A percentile compares a stretch with the other conserved stretches of the same genome.
phyloP scores from a whole-genome alignment of 2,329 filamentous ascomycete species.

The Talaromyces sp. region DNA sequence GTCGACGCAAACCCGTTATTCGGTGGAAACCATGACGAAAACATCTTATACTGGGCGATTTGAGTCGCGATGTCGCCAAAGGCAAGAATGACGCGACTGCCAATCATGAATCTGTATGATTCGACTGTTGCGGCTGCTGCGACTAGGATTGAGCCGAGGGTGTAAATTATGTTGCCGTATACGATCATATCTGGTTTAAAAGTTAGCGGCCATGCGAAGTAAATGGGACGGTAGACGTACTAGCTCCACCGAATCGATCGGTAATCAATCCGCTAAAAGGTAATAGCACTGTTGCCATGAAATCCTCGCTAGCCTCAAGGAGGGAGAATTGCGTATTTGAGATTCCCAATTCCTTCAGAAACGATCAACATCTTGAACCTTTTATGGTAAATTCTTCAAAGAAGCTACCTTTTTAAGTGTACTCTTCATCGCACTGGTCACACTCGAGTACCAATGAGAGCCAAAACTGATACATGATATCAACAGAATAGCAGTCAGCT shows the following conservation, averaged over 20 bases:
- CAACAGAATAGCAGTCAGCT: slow-evolving; percentile 46
- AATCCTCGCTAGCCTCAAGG: slow-evolving; percentile 59
- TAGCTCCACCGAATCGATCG: slow-evolving; percentile 58
- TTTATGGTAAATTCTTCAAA: background rate
- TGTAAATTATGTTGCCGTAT: slow-evolving; percentile 61
- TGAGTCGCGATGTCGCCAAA: slow-evolving; percentile 64
- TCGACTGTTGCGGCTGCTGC: slow-evolving; percentile 57
- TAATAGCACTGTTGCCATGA: slow-evolving; percentile 59
- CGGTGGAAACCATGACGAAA: slow-evolving; percentile 63
- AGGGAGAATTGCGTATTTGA: slow-evolving; percentile 59
- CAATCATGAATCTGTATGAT: slow-evolving; percentile 60
- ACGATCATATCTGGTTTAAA: slow-evolving; percentile 48
- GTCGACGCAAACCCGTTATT: slow-evolving; percentile 62
- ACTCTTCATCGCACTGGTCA: slow-evolving; percentile 60
- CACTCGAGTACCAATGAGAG: slow-evolving; percentile 58
- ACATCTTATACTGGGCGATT: slow-evolving; percentile 63
- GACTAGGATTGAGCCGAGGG: slow-evolving; percentile 57
- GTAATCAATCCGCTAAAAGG: slow-evolving; percentile 55
- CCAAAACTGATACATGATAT: slow-evolving; percentile 55
- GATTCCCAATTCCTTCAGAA: slow-evolving; percentile 50
- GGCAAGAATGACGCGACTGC: slow-evolving; percentile 53
- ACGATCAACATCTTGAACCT: background rate
- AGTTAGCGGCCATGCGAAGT: background rate
- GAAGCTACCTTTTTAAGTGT: slow-evolving; percentile 54
- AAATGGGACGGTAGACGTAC: slow-evolving; percentile 25